Base-by-base conservation (phyloP, 108 stramenopile species). In the Pinguiococcus pyrenoidosus region DNA sequence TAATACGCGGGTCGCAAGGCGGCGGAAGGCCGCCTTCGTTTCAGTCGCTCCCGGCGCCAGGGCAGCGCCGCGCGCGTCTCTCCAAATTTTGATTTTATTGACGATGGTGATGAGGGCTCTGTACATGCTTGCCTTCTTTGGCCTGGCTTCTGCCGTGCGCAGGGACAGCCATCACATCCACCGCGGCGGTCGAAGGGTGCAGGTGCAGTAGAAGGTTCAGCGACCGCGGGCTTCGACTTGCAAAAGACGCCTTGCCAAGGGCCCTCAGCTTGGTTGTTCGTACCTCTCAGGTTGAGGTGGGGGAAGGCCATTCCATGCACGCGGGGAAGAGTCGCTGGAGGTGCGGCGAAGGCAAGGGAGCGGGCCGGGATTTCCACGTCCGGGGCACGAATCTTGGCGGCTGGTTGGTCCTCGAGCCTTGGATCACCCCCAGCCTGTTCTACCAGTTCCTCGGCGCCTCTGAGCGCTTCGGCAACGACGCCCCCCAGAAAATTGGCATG, bases 351-450 rank as follows among this genome's bases (percentile, higher is more conserved):
- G n/a, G n/a, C n/a, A n/a, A n/a, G n/a, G 46, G 20, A 20, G 13
- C 39, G 13, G n/a, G 17, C 9, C 46, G 46, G 28, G 28, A 23
- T 1, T 56, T 46, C 29, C 44, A 56, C 20, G 35, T 56, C 3
- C 22, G 55, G 29, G 55, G 44, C 18, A 45, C 46, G 10, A 56
- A 56, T 17, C 44, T 56, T 1, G 55, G 55, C 2, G 59, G 62
- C 7, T 67, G 66, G 66, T 25, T 68, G 63, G 66, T 68, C 9
- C 56, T 68, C 10, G 66, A 68, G 56, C 86, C 86, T 17, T 92
- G 89, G 89, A 88, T 92, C 34, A 92, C 86, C 12, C 89, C 89
- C 14, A 66, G 65, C 34, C 46, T 91, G 35, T 91, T 91, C 54
- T 88, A 86, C 60, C 89, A 91, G 46, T 91, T 91, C 56, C 51